Conservation (phyloP, 805 yeast genomes). For the Kodamaea kaohsiungensis region DNA sequence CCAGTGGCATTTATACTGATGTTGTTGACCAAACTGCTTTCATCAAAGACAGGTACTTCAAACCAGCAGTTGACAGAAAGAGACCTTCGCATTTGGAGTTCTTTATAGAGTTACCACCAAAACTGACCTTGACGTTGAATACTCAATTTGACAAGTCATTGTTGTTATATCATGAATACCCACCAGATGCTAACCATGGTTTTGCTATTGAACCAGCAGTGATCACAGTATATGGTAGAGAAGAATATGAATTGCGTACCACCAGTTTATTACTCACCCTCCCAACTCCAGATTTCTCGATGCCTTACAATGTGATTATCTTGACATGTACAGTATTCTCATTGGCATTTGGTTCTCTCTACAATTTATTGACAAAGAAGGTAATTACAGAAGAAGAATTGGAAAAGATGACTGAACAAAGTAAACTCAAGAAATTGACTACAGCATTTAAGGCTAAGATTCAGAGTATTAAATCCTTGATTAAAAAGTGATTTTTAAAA, state of each 20-base stretch:
- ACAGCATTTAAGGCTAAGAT: conserved; percentile 1
- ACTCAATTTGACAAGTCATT: conserved; percentile 87
- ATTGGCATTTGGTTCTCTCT: conserved; percentile 82
- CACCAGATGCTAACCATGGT: conserved; percentile 99
- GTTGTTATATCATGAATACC: conserved; percentile 84
- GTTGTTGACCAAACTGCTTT: conserved; percentile 28
- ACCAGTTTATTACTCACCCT: conserved; percentile 82
- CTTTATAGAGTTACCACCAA: conserved; percentile 61
- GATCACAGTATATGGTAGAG: conserved; percentile 50
- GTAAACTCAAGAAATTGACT: conserved; percentile 6
- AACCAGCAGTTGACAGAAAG: conserved; percentile 76
- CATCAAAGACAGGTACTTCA: conserved; percentile 57
- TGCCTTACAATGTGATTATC: conserved; percentile 98
- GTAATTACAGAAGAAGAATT: conserved; percentile 76
- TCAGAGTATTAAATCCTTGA: conserved; percentile 7
- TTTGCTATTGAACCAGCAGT: conserved; percentile 93
- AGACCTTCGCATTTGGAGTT: conserved; percentile 86
- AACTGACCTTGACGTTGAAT: conserved; percentile 57
- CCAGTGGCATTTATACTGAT: conserved; percentile 16
- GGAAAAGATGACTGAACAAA: conserved; percentile 29
- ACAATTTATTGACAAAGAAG: conserved; percentile 72
- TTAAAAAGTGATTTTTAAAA: conserved; percentile 1
- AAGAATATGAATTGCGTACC: conserved; percentile 64
- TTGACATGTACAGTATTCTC: conserved; percentile 93
- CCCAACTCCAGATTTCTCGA: conserved; percentile 97